Evolutionary conservation across 192 early-diverging fungal genomes (phyloP).

Genomic region (Gryganskiella cystojenkinii): DNA sequence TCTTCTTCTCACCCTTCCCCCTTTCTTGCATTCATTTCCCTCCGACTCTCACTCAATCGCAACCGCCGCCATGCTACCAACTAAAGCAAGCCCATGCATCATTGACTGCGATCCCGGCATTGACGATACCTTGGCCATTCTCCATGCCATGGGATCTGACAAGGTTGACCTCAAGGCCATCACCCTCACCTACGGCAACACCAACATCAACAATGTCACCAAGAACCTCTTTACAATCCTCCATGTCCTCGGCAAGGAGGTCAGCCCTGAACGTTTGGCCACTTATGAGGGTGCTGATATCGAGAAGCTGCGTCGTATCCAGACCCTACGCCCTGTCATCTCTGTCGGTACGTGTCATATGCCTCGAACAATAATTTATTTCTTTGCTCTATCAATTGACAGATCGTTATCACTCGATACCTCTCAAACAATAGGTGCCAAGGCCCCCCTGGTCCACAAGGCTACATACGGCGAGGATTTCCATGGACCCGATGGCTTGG

Average conservation of each 20-base stretch:
- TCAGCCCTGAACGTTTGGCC: constrained; percentile 18
- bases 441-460: constrained; percentile 38
- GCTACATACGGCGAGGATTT: constrained; percentile 53
- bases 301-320: constrained; percentile 27
- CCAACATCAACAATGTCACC: constrained; percentile 40
- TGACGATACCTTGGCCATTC: constrained; percentile 61
- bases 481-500: constrained; percentile 62
- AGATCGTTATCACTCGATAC: neutral
- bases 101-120: constrained; percentile 56
- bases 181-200: constrained; percentile 60
- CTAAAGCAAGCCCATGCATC: constrained; percentile 33
- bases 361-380: neutral
- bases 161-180: constrained; percentile 58
- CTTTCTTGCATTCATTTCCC: neutral
- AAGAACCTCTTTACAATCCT: constrained; percentile 58
- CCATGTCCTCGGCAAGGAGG: constrained; percentile 52
- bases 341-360: constrained; percentile 46
- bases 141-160: constrained; percentile 57
- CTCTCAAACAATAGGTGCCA: constrained; percentile 29
- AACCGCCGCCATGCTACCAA: neutral
- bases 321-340: constrained; percentile 39
- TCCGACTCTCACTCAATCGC: neutral
- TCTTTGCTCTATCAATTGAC: too few relatives aligned
- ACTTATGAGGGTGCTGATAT: constrained; percentile 14
- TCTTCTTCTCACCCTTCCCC: neutral